Base-by-base conservation (phyloP, 1,284 basidiomycete species). In the Moniliella sp. region DNA sequence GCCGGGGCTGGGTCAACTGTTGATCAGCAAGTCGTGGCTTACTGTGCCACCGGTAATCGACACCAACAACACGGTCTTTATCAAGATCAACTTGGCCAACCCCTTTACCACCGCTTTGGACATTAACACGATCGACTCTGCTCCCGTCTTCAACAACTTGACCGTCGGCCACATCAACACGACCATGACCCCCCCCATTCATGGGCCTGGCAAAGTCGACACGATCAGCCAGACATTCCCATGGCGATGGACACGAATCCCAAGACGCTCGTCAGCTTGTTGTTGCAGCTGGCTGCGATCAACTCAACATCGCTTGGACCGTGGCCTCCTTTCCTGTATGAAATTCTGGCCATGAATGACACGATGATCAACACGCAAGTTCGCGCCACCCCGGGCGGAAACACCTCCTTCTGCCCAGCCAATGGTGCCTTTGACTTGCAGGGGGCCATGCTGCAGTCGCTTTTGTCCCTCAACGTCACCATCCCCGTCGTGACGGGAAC, bases 371-470 rank as follows among this genome's bases (percentile, higher is more conserved):
- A n/a, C n/a, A n/a, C n/a, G n/a, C n/a, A n/a, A n/a, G n/a, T n/a
- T n/a, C n/a, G n/a, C n/a, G n/a, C n/a, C n/a, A n/a, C n/a, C n/a
- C n/a, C n/a, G n/a, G n/a, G n/a, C n/a, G n/a, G n/a, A n/a, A n/a
- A n/a, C n/a, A n/a, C n/a, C n/a, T n/a, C n/a, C n/a, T n/a, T n/a
- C n/a, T n/a, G n/a, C n/a, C n/a, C n/a, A n/a, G n/a, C n/a, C n/a
- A n/a, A n/a, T 67, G 45, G 38, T 43, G 45, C 25, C 28, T 42
- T 38, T 31, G 36, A 36, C 38, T 31, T 71, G 13, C 56, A 66
- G 14, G 67, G 64, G 12, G 72, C 74, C 16, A 73, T 79, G 36
- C 61, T 79, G 31, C 64, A 67, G n/a, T 64, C 73, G 2, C 56
- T 78, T 31, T 66, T 69, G 31, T 69, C 69, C 34, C 65, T 78